Evolutionary conservation across 257 asterid genomes (phyloP).

Genomic region (Anisodus tanguticus): DNA sequence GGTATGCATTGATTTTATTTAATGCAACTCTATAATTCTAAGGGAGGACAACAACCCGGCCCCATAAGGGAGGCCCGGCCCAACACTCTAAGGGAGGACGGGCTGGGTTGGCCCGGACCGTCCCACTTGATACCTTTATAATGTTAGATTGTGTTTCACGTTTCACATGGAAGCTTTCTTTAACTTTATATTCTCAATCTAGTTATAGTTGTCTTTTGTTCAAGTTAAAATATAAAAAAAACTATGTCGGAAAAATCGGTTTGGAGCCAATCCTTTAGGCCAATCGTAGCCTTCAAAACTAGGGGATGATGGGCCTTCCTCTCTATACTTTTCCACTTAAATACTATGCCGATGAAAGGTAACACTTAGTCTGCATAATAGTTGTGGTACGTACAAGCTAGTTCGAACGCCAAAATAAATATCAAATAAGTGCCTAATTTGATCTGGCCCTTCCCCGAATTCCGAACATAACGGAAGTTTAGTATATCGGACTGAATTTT

Average conservation of each 20-base stretch:
- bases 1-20: not conserved
- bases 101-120: not conserved
- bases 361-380: not conserved
- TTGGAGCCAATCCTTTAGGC: too few relatives aligned
- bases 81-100: not conserved
- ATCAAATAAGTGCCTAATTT: too few relatives aligned
- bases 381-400: not conserved
- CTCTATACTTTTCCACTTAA: too few relatives aligned
- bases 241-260: too few relatives aligned
- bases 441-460: too few relatives aligned
- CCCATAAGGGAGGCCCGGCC: too few relatives aligned
- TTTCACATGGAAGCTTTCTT: not conserved
- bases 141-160: not conserved
- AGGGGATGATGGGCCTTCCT: too few relatives aligned
- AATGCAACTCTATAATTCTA: not conserved
- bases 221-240: not conserved
- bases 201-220: not conserved
- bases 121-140: not conserved
- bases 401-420: too few relatives aligned
- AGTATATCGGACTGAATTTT: too few relatives aligned
- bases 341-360: not conserved
- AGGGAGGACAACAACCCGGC: too few relatives aligned
- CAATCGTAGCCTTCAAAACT: too few relatives aligned
- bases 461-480: too few relatives aligned
- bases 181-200: not conserved